These are phyloP conservation scores for Penicillium subrubescens DNA, from an alignment of 495 filamentous ascomycete genomes.

Conservation along the genomic window DNA sequence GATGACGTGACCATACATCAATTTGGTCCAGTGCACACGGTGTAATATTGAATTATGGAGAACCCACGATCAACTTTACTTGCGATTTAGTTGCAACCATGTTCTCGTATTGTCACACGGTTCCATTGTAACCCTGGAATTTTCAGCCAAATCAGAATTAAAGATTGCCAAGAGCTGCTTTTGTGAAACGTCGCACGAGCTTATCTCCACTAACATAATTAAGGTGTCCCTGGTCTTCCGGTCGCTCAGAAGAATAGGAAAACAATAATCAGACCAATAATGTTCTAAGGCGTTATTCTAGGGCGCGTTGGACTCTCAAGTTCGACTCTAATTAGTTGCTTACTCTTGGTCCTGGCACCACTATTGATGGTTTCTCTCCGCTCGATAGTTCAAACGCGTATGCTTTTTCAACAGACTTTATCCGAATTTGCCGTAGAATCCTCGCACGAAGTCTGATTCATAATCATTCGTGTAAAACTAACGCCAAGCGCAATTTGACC, in stretches of 20 bases:
- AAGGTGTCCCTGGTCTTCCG: slow-evolving; percentile 22
- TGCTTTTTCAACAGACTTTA: neutral
- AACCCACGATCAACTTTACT: slow-evolving; percentile 20
- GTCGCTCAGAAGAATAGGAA: slow-evolving; percentile 12
- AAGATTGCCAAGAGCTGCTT: slow-evolving; percentile 34
- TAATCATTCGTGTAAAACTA: neutral
- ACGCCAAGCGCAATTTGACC: slow-evolving; percentile 4
- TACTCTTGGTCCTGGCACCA: neutral
- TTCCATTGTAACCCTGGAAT: slow-evolving; percentile 24
- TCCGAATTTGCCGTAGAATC: neutral
- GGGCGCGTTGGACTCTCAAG: neutral
- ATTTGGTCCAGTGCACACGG: slow-evolving; percentile 9
- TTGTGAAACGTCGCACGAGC: slow-evolving; percentile 49
- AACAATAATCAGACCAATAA: slow-evolving; percentile 10
- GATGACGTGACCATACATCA: slow-evolving; percentile 25
- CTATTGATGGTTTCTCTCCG: neutral
- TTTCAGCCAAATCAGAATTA: slow-evolving; percentile 17
- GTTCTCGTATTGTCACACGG: slow-evolving; percentile 29
- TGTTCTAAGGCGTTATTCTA: neutral
- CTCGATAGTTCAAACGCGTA: neutral
- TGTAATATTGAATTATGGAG: neutral
- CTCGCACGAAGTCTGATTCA: neutral
- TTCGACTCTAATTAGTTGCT: neutral
- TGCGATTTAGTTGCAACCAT: slow-evolving; percentile 21
- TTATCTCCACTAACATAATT: slow-evolving; percentile 51